Evolutionary conservation across 805 yeast species (phyloP), one percentile per base, ranked within the genome.

Genomic region (Pachysolen tannophilus): DNA sequence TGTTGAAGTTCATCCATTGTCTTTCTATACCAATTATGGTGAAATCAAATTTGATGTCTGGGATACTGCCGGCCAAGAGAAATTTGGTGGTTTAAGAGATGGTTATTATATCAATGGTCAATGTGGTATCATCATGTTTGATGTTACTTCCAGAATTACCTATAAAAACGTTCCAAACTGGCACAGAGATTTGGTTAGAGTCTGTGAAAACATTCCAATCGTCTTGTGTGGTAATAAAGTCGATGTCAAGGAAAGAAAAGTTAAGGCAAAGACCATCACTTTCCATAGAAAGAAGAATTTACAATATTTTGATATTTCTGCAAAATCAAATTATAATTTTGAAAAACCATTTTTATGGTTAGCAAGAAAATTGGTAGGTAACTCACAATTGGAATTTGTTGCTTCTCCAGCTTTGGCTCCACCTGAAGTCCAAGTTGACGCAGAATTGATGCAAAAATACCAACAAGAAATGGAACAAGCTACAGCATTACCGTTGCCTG

Each of bases 31-130:
- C 63, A 90, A 90, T 75, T 92, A 69, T 60, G 99, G 99, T 70
- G 96, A 90, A 69, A 86, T 92, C 70, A 90, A 85, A 67, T 92
- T 92, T 67, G 97, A 92, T 63, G 97, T 92, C 56, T 92, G 99
- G 99, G 99, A 92, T 67, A 92, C 99, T 38, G 99, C 99, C 40
- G 99, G 99, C 47, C 99, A 92, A 75, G 99, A 92, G 72, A 92
- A 92, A 72, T 92, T 92, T 53, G 99, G 99, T 67, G 98, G 99
- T 55, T 75, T 92, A 60, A 88, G 99, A 76, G 99, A 92, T 60
- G 99, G 99, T 61, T 92, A 92, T 75, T 92, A 92, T 72, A 92
- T 92, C 65, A 90, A 92, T 65, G 99, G 98, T 60, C 96, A 92
- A 72, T 92, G 98, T 77, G 99, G 97, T 72, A 92, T 92, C 72